Conservation (phyloP, 257 asterid genomes). For the Rauvolfia tetraphylla region DNA sequence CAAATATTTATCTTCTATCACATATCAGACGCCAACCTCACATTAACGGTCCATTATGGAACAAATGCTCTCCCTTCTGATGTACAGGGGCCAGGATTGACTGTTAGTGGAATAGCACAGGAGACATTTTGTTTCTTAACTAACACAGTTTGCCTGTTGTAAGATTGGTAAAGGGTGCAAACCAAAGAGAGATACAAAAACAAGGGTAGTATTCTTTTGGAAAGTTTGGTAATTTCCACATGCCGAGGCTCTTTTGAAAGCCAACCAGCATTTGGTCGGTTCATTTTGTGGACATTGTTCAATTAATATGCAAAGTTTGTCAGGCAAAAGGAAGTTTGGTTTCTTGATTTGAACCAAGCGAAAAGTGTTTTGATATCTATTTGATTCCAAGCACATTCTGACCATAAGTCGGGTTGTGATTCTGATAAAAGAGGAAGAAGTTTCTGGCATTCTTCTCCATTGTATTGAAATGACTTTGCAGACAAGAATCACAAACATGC, state of each 20-base stretch:
- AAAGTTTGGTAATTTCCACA: constrained; percentile 11
- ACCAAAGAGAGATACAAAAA: neutral
- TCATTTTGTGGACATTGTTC: constrained; percentile 21
- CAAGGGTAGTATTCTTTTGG: neutral
- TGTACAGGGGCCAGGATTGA: neutral
- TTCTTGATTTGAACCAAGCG: constrained; percentile 2
- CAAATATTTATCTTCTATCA: too few species aligned
- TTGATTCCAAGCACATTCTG: constrained; percentile 22
- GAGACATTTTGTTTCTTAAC: neutral
- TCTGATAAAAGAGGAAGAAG: constrained; percentile 10
- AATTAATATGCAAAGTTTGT: constrained; percentile 12
- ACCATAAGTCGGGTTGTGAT: constrained; percentile 18
- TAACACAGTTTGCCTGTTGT: neutral
- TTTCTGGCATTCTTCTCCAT: constrained; percentile 12
- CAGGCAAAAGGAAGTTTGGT: neutral
- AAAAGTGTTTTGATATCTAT: constrained; percentile 18
- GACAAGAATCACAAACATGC: neutral
- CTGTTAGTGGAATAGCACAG: neutral
- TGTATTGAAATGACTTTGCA: neutral
- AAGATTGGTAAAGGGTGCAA: neutral
- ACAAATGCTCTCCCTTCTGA: neutral
- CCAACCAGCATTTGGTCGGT: constrained; percentile 21
- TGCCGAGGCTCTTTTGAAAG: constrained; percentile 4
- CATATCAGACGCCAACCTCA: too few species aligned
- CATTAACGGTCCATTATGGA: too few species aligned